Conservation (phyloP, 2,329 filamentous ascomycete species). For the Apiospora aurea region DNA sequence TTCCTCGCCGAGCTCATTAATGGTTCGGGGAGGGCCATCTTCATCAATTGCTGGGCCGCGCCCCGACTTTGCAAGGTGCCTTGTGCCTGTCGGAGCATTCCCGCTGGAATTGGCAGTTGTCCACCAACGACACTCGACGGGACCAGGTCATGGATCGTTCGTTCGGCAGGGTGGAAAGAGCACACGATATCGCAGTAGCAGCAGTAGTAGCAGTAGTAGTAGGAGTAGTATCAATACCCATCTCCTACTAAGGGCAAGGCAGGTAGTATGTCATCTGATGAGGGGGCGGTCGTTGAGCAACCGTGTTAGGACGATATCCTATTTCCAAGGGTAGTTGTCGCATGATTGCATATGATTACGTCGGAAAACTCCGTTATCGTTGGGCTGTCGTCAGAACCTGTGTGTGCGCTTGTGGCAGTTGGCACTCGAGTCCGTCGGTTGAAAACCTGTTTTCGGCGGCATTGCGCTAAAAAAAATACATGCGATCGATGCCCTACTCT, state of each 20-base stretch:
- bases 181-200: neutral
- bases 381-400: neutral
- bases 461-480: constrained; percentile 5
- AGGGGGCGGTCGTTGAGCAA: neutral
- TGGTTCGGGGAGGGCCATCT: neutral
- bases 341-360: neutral
- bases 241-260: neutral
- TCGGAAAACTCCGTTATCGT: constrained; percentile 4
- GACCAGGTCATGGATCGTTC: neutral
- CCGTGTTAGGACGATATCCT: neutral
- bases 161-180: neutral
- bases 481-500: neutral
- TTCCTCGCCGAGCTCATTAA: neutral
- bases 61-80: neutral
- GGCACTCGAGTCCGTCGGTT: neutral
- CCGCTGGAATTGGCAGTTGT: neutral
- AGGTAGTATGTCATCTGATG: constrained; percentile 1
- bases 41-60: neutral
- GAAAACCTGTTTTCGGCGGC: constrained; percentile 12
- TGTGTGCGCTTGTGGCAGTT: constrained; percentile 11
- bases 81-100: neutral
- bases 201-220: neutral
- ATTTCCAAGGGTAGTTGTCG: neutral
- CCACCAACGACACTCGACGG: neutral
- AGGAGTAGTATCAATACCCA: neutral